phyloP scores from a whole-genome alignment of 352 stramenopile species.

The Phytophthora brassicae region DNA sequence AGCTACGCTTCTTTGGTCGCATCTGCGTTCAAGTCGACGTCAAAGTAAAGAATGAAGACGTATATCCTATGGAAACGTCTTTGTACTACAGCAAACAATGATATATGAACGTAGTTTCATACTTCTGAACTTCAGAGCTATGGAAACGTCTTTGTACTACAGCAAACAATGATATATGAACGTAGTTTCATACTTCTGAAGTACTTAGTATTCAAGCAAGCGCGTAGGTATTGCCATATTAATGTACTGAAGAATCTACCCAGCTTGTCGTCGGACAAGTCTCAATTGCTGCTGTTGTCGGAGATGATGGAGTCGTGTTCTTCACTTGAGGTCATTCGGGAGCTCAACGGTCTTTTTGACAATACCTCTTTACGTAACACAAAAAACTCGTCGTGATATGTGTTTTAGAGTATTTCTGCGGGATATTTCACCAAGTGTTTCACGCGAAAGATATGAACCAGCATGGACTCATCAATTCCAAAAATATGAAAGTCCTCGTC shows the following conservation, averaged over 20 bases:
- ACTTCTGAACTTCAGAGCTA: too few relatives aligned
- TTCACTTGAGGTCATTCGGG: background rate
- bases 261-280: background rate
- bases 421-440: background rate
- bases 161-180: too few relatives aligned
- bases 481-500: background rate
- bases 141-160: too few relatives aligned
- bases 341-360: background rate
- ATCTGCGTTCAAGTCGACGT: slow-evolving; percentile 43
- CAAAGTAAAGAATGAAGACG: too few relatives aligned
- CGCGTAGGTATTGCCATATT: too few relatives aligned
- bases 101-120: too few relatives aligned
- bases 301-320: background rate
- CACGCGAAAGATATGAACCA: background rate
- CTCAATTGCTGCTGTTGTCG: background rate
- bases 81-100: too few relatives aligned
- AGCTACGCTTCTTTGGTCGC: slow-evolving; percentile 47
- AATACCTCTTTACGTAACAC: background rate
- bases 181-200: too few relatives aligned
- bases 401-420: background rate
- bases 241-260: background rate
- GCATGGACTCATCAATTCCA: background rate
- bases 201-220: too few relatives aligned
- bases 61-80: too few relatives aligned
- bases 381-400: background rate